Conservation (phyloP, 208 protist species). For the Leishmania lainsoni region DNA sequence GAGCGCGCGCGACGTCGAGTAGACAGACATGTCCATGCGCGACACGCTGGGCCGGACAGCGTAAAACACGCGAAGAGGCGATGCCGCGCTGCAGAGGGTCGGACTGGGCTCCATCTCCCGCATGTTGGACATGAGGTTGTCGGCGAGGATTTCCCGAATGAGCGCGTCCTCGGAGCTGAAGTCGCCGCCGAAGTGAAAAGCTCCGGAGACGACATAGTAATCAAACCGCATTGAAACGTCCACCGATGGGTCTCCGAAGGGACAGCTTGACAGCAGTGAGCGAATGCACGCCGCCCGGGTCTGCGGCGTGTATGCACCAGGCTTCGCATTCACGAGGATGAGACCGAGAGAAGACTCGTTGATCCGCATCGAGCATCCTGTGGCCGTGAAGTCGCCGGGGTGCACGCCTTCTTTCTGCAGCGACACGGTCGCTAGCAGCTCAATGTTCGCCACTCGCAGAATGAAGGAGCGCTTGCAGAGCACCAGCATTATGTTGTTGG, state of each 20-base stretch:
- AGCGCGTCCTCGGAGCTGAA: constrained; percentile 63
- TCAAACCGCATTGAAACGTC: constrained; percentile 73
- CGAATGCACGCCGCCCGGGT: constrained; percentile 46
- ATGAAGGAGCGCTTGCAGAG: constrained; percentile 71
- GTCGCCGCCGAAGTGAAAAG: constrained; percentile 62
- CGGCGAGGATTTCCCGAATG: constrained; percentile 47
- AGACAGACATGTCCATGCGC: constrained; percentile 59
- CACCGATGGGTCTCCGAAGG: constrained; percentile 53
- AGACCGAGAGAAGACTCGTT: constrained; percentile 66
- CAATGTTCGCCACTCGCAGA: constrained; percentile 61
- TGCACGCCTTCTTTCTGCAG: constrained; percentile 32
- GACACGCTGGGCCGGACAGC: constrained; percentile 44
- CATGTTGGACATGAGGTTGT: constrained; percentile 73
- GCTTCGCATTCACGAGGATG: constrained; percentile 56
- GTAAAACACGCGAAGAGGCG: constrained; percentile 70
- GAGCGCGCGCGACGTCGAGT: constrained; percentile 65
- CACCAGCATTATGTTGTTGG: constrained; percentile 61
- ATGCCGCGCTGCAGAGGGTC: constrained; percentile 29
- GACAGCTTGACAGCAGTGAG: constrained; percentile 53
- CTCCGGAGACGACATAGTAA: constrained; percentile 68
- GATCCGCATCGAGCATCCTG: constrained; percentile 56
- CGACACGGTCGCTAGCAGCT: constrained; percentile 46
- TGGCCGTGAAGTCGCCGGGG: constrained; percentile 51
- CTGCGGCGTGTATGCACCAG: constrained; percentile 21
- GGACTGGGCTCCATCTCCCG: constrained; percentile 54